These are phyloP conservation scores for Tetragonia tetragonoides DNA, from an alignment of 148 eudicot genomes.

Conservation along the genomic window DNA sequence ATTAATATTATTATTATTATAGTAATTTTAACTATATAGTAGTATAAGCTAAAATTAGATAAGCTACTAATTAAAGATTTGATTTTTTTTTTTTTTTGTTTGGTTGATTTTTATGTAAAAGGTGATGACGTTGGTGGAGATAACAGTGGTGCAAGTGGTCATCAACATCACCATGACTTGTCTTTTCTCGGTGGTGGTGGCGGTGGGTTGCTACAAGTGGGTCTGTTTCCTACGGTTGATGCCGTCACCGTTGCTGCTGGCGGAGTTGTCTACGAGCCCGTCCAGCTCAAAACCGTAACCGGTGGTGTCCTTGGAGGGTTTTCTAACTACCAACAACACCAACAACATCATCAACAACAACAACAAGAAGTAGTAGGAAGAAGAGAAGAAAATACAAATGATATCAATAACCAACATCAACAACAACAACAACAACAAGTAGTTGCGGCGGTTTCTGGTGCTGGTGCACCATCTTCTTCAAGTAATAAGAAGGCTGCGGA, in stretches of 20 bases:
- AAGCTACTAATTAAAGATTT: neutral
- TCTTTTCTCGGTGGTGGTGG: conserved; percentile 23
- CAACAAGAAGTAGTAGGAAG: neutral
- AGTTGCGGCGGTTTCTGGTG: conserved; percentile 1
- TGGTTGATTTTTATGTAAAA: too few species aligned
- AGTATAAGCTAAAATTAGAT: too few species aligned
- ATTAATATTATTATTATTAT: too few species aligned
- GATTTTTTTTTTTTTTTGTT: neutral
- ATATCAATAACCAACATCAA: neutral
- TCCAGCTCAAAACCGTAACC: neutral
- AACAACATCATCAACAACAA: neutral
- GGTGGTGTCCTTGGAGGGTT: conserved; percentile 22
- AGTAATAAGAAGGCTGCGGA: conserved; percentile 21
- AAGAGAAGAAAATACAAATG: neutral
- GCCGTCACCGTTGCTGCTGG: neutral
- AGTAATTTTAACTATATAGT: too few species aligned
- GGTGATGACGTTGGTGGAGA: too few species aligned
- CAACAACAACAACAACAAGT: conserved; percentile 17
- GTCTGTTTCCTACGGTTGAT: conserved; percentile 21
- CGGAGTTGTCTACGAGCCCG: conserved; percentile 10
- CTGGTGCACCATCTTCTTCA: neutral
- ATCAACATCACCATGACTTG: conserved; percentile 8
- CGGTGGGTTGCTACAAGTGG: conserved; percentile 28
- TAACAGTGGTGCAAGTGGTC: too few species aligned
- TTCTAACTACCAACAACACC: neutral